Base-by-base conservation (phyloP, 1,284 basidiomycete species). In the Mycena sp. region DNA sequence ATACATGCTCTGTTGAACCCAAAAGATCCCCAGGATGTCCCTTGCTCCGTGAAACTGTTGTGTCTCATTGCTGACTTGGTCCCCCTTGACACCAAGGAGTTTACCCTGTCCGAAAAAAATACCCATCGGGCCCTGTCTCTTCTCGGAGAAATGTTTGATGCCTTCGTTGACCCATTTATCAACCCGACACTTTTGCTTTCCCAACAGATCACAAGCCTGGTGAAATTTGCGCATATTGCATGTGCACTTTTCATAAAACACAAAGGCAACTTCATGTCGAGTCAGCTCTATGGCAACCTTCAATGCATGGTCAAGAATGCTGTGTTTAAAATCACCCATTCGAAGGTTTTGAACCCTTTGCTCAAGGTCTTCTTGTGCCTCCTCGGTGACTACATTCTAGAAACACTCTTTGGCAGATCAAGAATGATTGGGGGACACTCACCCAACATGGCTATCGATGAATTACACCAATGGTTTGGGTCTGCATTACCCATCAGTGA, bases 401-500 rank as follows among this genome's bases (percentile, higher is more conserved):
- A 74, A 46, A 52, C 59, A 1, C 51, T 73, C 9, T 74, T 74
- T 69, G 71, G 73, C 0, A 43, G 67, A 1, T 51, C 63, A 6
- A 57, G 69, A 11, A 73, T 72, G 70, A 69, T 71, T 44, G 71
- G 70, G 0, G 63, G 70, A 1, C 71, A 74, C 65, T 60, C 75
- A 26, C 78, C 80, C 2, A 73, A 78, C 62, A 64, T 78, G 54
- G 61, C 64, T 19, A 43, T 68, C 23, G 65, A 58, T 4, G 64
- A 74, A 35, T 26, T 73, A 1, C 67, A 76, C 30, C 69, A 76
- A 57, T 72, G 76, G 61, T 70, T 80, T 64, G 72, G 75, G 7
- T 72, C 77, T 1, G 75, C 76, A 7, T 52, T 80, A 28, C 71
- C 70, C 21, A 67, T 75, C n/a, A n/a, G n/a, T n/a, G n/a, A n/a